These are phyloP conservation scores for Coniochaeta sp. DNA, from an alignment of 2,329 filamentous ascomycete species.

Conservation along the genomic window DNA sequence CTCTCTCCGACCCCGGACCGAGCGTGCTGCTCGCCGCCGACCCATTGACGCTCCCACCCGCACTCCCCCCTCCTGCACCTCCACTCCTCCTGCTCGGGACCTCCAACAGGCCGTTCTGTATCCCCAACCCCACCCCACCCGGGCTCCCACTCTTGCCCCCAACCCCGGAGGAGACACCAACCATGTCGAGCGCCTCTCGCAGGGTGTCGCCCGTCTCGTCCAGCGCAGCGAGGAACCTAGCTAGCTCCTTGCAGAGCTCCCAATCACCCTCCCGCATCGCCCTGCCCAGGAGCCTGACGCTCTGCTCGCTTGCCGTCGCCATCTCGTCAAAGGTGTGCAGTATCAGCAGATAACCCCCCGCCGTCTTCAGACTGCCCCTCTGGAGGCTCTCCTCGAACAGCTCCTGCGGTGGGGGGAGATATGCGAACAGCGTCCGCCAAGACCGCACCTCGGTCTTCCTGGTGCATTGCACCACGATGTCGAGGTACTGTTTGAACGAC, in stretches of 20 bases:
- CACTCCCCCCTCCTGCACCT: not conserved
- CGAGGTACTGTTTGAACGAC: constrained; percentile 77
- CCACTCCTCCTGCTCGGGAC: not conserved
- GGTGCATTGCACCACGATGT: constrained; percentile 94
- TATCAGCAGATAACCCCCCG: constrained; percentile 91
- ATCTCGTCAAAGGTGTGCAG: constrained; percentile 75
- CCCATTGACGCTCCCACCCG: constrained; percentile 8
- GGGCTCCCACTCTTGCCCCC: not conserved
- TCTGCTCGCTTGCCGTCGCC: constrained; percentile 63
- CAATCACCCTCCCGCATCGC: constrained; percentile 84
- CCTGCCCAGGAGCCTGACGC: constrained; percentile 70
- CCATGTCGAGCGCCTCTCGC: constrained; percentile 59
- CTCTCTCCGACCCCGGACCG: constrained; percentile 5
- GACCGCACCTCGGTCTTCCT: constrained; percentile 93
- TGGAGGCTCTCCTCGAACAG: constrained; percentile 89
- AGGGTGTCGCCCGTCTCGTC: constrained; percentile 81
- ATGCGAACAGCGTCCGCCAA: constrained; percentile 88
- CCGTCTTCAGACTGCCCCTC: constrained; percentile 83
- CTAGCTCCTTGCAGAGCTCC: constrained; percentile 92
- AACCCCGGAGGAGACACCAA: constrained; percentile 33
- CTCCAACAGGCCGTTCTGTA: not conserved
- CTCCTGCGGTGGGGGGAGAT: constrained; percentile 82
- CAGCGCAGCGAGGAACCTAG: constrained; percentile 88
- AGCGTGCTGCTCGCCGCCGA: constrained; percentile 7
- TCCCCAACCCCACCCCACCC: not conserved